Evolutionary conservation across 2,329 filamentous ascomycete species (phyloP).

Genomic region (Botrytis cinerea): DNA sequence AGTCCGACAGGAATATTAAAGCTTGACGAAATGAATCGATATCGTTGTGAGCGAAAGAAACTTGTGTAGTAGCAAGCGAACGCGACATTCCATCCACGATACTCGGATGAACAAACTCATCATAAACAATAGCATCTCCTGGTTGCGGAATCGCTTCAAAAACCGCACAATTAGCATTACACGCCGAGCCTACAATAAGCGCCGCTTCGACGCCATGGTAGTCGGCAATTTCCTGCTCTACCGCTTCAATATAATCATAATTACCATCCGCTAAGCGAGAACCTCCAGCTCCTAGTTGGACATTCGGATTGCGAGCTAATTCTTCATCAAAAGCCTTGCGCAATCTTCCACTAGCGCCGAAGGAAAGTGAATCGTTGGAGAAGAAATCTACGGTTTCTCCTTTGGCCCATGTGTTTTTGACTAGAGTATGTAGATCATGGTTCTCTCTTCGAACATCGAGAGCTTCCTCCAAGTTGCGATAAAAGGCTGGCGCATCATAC

Average conservation of each 20-base stretch:
- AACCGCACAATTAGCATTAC: not conserved
- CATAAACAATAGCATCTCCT: not conserved
- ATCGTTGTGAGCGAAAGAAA: not conserved
- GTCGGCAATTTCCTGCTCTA: not conserved
- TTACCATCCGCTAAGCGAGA: not conserved
- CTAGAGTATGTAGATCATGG: not conserved
- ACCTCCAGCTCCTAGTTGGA: not conserved
- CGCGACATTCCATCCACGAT: not conserved
- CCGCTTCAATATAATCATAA: not conserved
- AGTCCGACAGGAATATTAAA: not conserved
- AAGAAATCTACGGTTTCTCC: not conserved
- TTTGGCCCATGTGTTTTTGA: conserved; percentile 1
- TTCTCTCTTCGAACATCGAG: not conserved
- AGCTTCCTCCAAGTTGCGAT: not conserved
- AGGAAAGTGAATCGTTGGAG: conserved; percentile 4
- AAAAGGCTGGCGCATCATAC: not conserved
- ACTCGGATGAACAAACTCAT: not conserved
- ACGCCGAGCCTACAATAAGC: not conserved
- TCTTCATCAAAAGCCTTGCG: not conserved
- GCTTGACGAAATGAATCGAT: not conserved
- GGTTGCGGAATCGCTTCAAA: not conserved
- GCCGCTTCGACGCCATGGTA: not conserved
- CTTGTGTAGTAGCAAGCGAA: not conserved
- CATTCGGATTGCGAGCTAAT: not conserved
- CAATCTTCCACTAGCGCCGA: not conserved